Evolutionary conservation across 345 rosid genomes (phyloP), one percentile per base, ranked within the genome.

Genomic region (Eutrema heterophyllum): DNA sequence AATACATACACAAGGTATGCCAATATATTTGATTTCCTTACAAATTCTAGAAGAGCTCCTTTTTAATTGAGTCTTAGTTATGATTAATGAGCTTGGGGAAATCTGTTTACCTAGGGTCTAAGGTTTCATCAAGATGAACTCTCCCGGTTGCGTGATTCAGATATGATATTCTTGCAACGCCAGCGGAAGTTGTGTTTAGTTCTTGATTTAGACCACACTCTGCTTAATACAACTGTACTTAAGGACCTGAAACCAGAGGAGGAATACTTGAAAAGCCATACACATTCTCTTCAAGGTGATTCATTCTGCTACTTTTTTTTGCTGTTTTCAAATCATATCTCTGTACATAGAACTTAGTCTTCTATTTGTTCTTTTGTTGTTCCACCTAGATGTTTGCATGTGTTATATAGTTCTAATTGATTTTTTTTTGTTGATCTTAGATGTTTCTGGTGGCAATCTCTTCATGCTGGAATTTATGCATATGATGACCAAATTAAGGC

Each of bases 401-500:
- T 61, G 66, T 45, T 45, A n/a, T 53, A 12, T 12, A 12, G 21
- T 45, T 26, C 16, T 44, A 41, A 33, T 5, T n/a, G 4, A 2
- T 24, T 56, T 64, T 70, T 70, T 67, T 41, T 51, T 40, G 48
- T 18, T 64, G 35, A 41, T 57, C 5, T 40, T 81, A 91, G 96
- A 89, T 79, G 81, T 77, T 44, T 75, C 87, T 13, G 82, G 86
- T 56, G 97, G 91, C 43, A 83, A 71, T 83, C 87, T 95, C 52
- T 92, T 89, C 82, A 80, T 78, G 89, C 71, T 87, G 79, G 83
- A 80, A 26, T 85, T 67, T 73, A 87, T 95, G 96, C 85, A 76
- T 30, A 87, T 89, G 89, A 89, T 95, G 97, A 90, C 97, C 71
- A 92, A 95, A 76, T 73, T 90, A 75, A 89, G 97, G 77, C 99